Base-by-base conservation (phyloP, 345 rosid genomes). In the Murraya koenigii region DNA sequence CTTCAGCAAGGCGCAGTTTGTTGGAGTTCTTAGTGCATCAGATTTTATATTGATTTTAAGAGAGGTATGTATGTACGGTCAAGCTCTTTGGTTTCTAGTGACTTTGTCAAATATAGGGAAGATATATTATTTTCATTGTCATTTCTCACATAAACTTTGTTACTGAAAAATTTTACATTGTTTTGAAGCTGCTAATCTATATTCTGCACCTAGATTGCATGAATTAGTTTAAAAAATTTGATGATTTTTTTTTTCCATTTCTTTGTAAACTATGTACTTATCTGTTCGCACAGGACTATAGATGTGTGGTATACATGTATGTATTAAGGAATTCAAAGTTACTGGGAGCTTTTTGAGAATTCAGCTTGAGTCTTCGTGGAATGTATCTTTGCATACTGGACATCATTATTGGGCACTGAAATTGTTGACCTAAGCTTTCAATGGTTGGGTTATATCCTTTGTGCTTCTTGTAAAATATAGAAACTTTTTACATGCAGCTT, bases 21-120 rank as follows among this genome's bases (percentile, higher is more conserved):
- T 92, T 79, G 97, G 97, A 52, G 93, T 92, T 77, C 87, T 92
- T 56, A 88, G 90, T 75, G 94, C 89, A 28, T 80, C 75, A 56
- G 97, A 92, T 77, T 92, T 92, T 74, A 90, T 92, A 79, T 78
- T 92, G 75, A 92, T 92, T 84, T 71, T 92, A 72, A 88, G 85
- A 84, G 94, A 90, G 97, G 94, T 90, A 78, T 80, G 86, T 36
- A 33, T 62, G 69, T 39, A 30, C 49, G 41, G 72, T 71, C 17
- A 47, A 65, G 7, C 23, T 36, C 19, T 65, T 63, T 75, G 62
- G 47, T 58, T 33, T 55, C 55, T 55, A 71, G 52, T 60, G 66
- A 75, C 35, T 72, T 44, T 79, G 62, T 59, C 32, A 28, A 62
- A 7, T 61, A 55, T 26, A 66, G 28, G 39, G 22, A 32, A 1